phyloP scores from a whole-genome alignment of 2,329 filamentous ascomycete genomes.

The Metarhizium anisopliae region DNA sequence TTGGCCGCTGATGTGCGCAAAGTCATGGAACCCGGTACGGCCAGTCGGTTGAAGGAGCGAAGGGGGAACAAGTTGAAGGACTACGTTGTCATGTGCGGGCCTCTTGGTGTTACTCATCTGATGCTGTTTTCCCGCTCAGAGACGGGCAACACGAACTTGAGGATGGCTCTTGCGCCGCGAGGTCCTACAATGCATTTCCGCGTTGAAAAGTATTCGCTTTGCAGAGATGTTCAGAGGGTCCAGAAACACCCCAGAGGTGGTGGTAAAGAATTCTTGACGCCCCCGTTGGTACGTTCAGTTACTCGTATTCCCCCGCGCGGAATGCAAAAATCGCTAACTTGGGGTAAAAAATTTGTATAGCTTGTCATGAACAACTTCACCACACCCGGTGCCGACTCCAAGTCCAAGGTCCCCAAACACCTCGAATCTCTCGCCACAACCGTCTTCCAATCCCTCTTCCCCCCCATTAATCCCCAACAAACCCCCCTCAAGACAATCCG shows the following conservation, averaged over 20 bases:
- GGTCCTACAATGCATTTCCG: slow-evolving; percentile 92
- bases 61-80: slow-evolving; percentile 82
- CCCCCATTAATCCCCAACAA: slow-evolving; percentile 84
- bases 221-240: slow-evolving; percentile 78
- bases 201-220: slow-evolving; percentile 88
- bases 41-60: slow-evolving; percentile 79
- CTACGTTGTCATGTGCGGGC: slow-evolving; percentile 92
- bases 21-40: slow-evolving; percentile 95
- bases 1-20: slow-evolving; percentile 81
- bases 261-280: slow-evolving; percentile 76
- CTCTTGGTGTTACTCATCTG: slow-evolving; percentile 85
- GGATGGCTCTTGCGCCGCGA: slow-evolving; percentile 76
- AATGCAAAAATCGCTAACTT: slow-evolving; percentile 10
- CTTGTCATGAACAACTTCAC: slow-evolving; percentile 98
- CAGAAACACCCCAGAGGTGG: slow-evolving; percentile 75
- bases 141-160: slow-evolving; percentile 84
- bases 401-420: slow-evolving; percentile 75
- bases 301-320: not conserved
- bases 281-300: slow-evolving; percentile 57
- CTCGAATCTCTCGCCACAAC: slow-evolving; percentile 89
- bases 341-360: slow-evolving; percentile 26
- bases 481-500: slow-evolving; percentile 89
- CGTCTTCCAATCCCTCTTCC: slow-evolving; percentile 92
- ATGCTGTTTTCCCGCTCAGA: slow-evolving; percentile 87
- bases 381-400: slow-evolving; percentile 50